Percentiles rank a stretch among this genome's conserved stretches.
These are phyloP conservation scores for Rhodofomes roseus DNA, from an alignment of 1,284 basidiomycete species.

Conservation along the genomic window DNA sequence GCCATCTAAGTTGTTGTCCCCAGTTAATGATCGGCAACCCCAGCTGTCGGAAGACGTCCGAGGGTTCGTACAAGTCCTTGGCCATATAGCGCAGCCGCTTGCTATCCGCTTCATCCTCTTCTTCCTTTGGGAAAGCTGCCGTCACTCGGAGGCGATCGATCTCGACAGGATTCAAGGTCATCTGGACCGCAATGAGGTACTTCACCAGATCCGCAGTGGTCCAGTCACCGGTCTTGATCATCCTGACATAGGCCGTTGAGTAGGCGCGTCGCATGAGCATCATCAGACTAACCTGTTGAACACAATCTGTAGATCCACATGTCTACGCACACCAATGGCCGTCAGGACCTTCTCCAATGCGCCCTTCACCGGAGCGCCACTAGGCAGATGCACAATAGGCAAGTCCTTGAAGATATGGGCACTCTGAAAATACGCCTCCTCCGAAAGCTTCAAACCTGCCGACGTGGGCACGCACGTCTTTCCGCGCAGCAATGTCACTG, in stretches of 20 bases:
- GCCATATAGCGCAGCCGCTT: conserved; percentile 55
- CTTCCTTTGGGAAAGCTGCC: conserved; percentile 76
- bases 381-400: conserved; percentile 77
- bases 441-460: conserved; percentile 70
- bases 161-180: conserved; percentile 68
- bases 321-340: conserved; percentile 82
- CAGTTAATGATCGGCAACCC: conserved; percentile 86
- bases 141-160: conserved; percentile 75
- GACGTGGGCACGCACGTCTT: conserved; percentile 85
- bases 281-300: conserved; percentile 63
- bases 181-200: conserved; percentile 86
- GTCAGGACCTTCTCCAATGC: conserved; percentile 75
- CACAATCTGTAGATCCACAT: conserved; percentile 89
- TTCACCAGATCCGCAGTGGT: conserved; percentile 75
- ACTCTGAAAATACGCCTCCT: conserved; percentile 85
- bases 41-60: conserved; percentile 69
- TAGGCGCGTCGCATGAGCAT: neutral
- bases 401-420: conserved; percentile 89
- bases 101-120: conserved; percentile 21
- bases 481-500: conserved; percentile 55
- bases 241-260: conserved; percentile 41
- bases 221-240: conserved; percentile 86
- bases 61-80: conserved; percentile 81
- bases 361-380: conserved; percentile 65
- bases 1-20: conserved; percentile 79